Evolutionary conservation across 169 alveolate genomes (phyloP), one percentile per base, ranked within the genome.

Genomic region (Cryptosporidium sp.): DNA sequence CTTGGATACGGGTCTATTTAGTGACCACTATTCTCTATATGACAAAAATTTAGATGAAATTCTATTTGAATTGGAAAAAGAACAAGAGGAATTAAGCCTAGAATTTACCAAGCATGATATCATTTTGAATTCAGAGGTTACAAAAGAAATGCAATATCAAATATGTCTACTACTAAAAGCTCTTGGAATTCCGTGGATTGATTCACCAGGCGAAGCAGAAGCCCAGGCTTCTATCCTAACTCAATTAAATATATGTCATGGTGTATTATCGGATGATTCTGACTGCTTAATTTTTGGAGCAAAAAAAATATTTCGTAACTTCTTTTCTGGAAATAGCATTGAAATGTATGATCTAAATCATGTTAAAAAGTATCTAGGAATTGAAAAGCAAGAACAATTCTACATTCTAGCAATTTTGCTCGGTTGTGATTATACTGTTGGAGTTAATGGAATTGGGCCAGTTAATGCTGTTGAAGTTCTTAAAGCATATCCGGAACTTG

Each of bases 171-270:
- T 97, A 33, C 93, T 97, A 50, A 86, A 91, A 10, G 93, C 96
- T 35, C 96, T 96, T 84, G 99, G 99, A 14, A 92, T 97, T 23
- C 99, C 99, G 1, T 96, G 92, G 92, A 86, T 97, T 61, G 95
- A 94, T n/a, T 97, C 99, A 4, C 99, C 99, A 5, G 95, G 97
- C 23, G 99, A 97, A 91, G 99, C 99, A 14, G 99, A 97, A 84
- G 97, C 99, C 18, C 98, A 97, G 55, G 96, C 98, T 33, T 97
- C 99, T 7, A 91, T 89, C 51, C 91, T 97, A 50, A 95, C 93
- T 50, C 69, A 31, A 16, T 31, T 80, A 48, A 37, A 45, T 50
- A 39, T 92, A 39, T 95, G 96, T 35, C 95, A 94, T 87, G 98
- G 98, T 3, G 98, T 97, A 39, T 91, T 97, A 1, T 94, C 99